phyloP scores from a whole-genome alignment of 2,329 filamentous ascomycete species.

The Acarospora socialis region DNA sequence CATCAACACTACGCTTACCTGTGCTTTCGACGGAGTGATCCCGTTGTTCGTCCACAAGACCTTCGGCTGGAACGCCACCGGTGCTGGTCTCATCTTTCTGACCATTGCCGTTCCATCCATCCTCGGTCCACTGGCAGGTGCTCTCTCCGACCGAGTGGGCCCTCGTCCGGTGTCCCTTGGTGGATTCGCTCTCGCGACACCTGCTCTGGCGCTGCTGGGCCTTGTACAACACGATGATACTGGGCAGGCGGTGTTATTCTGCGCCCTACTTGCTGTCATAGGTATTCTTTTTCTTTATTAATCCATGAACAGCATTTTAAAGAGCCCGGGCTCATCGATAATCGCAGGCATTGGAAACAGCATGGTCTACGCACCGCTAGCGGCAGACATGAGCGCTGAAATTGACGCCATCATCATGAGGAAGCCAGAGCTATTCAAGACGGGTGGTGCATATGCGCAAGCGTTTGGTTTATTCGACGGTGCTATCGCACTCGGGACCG shows the following conservation, averaged over 20 bases:
- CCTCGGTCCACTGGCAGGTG: constrained; percentile 5
- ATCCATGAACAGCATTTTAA: too few relatives aligned
- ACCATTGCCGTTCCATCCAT: constrained; percentile 6
- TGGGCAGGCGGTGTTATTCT: constrained; percentile 3
- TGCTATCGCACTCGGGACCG: neutral
- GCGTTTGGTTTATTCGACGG: neutral
- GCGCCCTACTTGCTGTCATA: constrained; percentile 2
- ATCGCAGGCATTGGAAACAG: constrained; percentile 2
- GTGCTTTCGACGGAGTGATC: constrained; percentile 7
- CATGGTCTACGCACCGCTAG: neutral
- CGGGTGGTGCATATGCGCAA: neutral
- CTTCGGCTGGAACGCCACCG: constrained; percentile 7
- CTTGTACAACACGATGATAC: constrained; percentile 1
- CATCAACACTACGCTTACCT: constrained; percentile 3
- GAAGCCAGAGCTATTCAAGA: neutral
- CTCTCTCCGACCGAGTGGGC: constrained; percentile 3
- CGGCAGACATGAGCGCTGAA: constrained; percentile 1
- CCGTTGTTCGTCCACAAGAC: constrained; percentile 5
- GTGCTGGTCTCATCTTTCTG: constrained; percentile 7
- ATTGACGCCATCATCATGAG: neutral
- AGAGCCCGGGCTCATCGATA: too few relatives aligned
- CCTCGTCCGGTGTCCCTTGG: constrained; percentile 4
- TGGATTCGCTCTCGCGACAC: constrained; percentile 3
- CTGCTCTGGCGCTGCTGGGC: constrained; percentile 5
- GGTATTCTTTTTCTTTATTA: too few relatives aligned